phyloP scores from a whole-genome alignment of 768 basidiomycete species.

The Collybia sordida region DNA sequence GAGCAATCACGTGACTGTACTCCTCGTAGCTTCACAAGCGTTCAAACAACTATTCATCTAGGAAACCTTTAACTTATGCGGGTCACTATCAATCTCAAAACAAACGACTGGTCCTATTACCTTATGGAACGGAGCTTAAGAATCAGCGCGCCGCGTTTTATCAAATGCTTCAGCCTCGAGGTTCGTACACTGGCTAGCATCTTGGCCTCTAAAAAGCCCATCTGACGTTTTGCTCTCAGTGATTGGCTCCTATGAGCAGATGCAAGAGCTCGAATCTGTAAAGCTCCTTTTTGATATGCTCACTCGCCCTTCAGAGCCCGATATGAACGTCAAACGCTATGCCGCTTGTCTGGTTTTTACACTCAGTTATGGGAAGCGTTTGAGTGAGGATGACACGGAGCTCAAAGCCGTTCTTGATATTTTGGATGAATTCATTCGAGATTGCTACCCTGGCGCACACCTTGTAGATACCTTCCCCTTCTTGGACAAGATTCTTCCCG shows the following conservation, averaged over 20 bases:
- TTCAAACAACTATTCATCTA: slow-evolving; percentile 10
- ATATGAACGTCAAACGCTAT: slow-evolving; percentile 12
- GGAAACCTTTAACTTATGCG: slow-evolving; percentile 7
- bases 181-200: not conserved
- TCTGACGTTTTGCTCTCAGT: not conserved
- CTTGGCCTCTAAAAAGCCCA: no score
- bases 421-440: slow-evolving; percentile 20
- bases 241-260: slow-evolving; percentile 8
- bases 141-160: slow-evolving; percentile 9
- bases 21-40: slow-evolving; percentile 6
- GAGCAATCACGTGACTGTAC: not conserved
- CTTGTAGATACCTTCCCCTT: slow-evolving; percentile 12
- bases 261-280: slow-evolving; percentile 9
- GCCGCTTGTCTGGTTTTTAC: slow-evolving; percentile 17
- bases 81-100: slow-evolving; percentile 11
- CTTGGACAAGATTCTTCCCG: slow-evolving; percentile 8
- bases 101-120: slow-evolving; percentile 10
- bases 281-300: slow-evolving; percentile 9
- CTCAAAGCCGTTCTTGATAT: slow-evolving; percentile 16
- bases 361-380: slow-evolving; percentile 19
- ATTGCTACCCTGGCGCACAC: slow-evolving; percentile 17
- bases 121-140: slow-evolving; percentile 10
- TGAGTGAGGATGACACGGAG: slow-evolving; percentile 21
- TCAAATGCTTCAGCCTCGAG: slow-evolving; percentile 11
- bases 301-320: not conserved